Conservation (phyloP, 345 rosid species). For the Pugionium cornutum region DNA sequence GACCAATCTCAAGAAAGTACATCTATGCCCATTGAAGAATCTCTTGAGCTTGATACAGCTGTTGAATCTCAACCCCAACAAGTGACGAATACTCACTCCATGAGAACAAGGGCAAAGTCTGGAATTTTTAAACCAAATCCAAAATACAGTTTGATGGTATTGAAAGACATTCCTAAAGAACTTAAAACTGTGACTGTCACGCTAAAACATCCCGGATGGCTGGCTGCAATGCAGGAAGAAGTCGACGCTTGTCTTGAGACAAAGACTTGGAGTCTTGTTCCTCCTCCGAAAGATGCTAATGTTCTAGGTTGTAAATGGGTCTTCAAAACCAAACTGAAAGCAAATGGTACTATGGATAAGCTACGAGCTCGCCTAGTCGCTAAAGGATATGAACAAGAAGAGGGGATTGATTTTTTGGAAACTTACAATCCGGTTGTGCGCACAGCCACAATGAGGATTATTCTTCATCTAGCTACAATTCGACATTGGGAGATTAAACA, state of each 20-base stretch:
- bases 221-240: background rate
- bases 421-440: background rate
- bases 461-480: background rate
- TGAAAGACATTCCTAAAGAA: background rate
- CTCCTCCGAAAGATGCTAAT: background rate
- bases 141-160: too few species aligned
- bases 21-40: too few species aligned
- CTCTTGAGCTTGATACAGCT: too few species aligned
- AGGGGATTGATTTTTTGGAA: background rate
- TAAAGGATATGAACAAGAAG: background rate
- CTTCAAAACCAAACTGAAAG: background rate
- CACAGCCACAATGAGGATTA: background rate
- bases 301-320: background rate
- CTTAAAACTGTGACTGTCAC: background rate
- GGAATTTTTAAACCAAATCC: background rate
- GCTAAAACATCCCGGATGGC: background rate
- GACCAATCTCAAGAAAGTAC: too few species aligned
- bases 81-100: background rate
- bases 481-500: background rate
- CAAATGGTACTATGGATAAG: background rate
- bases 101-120: background rate
- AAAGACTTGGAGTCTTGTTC: background rate
- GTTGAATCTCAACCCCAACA: too few species aligned
- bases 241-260: background rate
- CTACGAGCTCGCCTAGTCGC: background rate